Evolutionary conservation across 2,329 filamentous ascomycete genomes (phyloP).

Genomic region (Epicoccum sorghinum): DNA sequence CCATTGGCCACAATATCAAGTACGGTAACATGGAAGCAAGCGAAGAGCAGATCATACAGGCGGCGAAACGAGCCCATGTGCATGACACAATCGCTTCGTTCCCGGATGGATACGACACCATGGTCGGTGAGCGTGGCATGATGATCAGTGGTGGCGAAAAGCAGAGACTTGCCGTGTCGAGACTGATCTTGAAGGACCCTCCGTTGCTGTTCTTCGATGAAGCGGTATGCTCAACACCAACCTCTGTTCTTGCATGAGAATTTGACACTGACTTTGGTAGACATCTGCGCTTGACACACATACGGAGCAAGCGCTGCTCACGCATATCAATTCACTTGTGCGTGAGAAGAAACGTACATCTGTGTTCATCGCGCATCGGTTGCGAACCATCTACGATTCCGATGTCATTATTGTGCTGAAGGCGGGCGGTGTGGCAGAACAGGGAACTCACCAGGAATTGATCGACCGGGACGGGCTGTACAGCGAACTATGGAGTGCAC

Average conservation of each 20-base stretch:
- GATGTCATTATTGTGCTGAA: constrained; percentile 90
- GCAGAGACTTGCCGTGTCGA: constrained; percentile 83
- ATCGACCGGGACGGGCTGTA: constrained; percentile 82
- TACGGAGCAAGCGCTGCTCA: constrained; percentile 87
- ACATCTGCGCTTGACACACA: constrained; percentile 92
- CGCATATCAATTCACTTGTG: constrained; percentile 91
- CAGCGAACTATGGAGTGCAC: constrained; percentile 82
- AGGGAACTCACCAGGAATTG: constrained; percentile 83
- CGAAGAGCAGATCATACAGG: constrained; percentile 73
- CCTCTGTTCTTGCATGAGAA: not conserved
- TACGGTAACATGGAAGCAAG: constrained; percentile 85
- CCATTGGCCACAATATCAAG: constrained; percentile 91
- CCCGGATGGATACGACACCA: constrained; percentile 87
- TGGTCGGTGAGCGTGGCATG: constrained; percentile 90
- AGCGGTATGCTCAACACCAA: constrained; percentile 61
- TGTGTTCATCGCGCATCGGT: constrained; percentile 90
- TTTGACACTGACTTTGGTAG: constrained; percentile 30
- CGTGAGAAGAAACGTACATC: constrained; percentile 88
- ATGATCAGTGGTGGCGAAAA: constrained; percentile 98
- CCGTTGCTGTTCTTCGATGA: constrained; percentile 94
- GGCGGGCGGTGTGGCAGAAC: constrained; percentile 83
- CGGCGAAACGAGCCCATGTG: constrained; percentile 81
- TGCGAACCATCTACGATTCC: constrained; percentile 92
- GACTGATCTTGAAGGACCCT: constrained; percentile 86
- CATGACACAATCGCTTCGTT: constrained; percentile 75